Percentiles rank a stretch among this genome's conserved stretches.
phyloP scores from a whole-genome alignment of 2,329 filamentous ascomycete species.

The Calonectria montana region DNA sequence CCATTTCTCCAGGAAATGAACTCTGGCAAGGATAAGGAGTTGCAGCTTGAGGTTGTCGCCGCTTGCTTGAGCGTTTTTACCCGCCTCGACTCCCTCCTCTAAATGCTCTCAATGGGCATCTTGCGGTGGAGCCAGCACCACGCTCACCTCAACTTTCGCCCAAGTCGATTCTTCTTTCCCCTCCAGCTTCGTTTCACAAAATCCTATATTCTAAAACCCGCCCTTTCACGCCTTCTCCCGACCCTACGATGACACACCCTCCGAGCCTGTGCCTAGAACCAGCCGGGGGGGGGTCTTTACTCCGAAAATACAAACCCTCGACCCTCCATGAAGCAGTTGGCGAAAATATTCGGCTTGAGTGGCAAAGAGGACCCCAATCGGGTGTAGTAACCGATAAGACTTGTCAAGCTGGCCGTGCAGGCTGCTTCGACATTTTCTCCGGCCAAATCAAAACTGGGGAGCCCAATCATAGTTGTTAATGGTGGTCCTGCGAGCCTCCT shows the following conservation, averaged over 20 bases:
- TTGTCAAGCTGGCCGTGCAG: neutral
- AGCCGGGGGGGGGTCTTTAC: conserved; percentile 16
- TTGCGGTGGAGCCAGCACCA: conserved; percentile 25
- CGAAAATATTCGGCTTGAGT: conserved; percentile 28
- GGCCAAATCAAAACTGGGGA: conserved; percentile 16
- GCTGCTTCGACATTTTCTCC: neutral
- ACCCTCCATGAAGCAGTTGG: conserved; percentile 30
- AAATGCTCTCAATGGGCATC: conserved; percentile 45
- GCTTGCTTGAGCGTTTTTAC: conserved; percentile 98
- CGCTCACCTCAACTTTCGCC: conserved; percentile 30
- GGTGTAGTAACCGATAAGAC: neutral
- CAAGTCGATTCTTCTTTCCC: conserved; percentile 26
- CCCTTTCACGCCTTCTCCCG: conserved; percentile 20
- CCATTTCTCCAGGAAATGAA: conserved; percentile 73
- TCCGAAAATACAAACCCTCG: conserved; percentile 16
- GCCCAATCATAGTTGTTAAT: conserved; percentile 23
- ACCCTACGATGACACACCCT: conserved; percentile 27
- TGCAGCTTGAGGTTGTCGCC: conserved; percentile 96
- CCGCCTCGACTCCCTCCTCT: conserved; percentile 94
- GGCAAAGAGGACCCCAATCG: conserved; percentile 16
- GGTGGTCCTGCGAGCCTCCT: conserved; percentile 25
- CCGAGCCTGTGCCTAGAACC: conserved; percentile 6
- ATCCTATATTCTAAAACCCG: conserved; percentile 24
- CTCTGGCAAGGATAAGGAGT: conserved; percentile 89
- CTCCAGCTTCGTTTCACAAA: conserved; percentile 28